phyloP scores from a whole-genome alignment of 108 stramenopile genomes.

The Cyclotella baltica region DNA sequence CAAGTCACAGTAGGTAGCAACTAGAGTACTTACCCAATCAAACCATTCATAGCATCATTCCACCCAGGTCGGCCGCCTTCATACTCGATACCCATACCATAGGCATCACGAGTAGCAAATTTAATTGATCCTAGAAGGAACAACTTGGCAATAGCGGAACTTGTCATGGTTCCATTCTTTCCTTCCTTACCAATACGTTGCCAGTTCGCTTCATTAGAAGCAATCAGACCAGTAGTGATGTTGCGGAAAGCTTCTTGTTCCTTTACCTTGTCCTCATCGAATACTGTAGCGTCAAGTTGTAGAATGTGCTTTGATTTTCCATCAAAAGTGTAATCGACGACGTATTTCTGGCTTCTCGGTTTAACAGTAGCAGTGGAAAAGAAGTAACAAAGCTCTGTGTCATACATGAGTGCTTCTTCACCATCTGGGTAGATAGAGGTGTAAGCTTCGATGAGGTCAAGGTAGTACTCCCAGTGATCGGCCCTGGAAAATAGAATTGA shows the following conservation, averaged over 20 bases:
- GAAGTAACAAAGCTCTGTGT: slow-evolving; percentile 88
- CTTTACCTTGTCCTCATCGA: slow-evolving; percentile 71
- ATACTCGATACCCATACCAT: slow-evolving; percentile 96
- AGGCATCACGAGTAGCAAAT: slow-evolving; percentile 95
- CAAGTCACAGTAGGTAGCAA: not conserved
- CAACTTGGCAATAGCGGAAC: slow-evolving; percentile 77
- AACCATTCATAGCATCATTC: slow-evolving; percentile 98
- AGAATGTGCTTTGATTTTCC: slow-evolving; percentile 83
- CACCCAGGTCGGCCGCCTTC: slow-evolving; percentile 97
- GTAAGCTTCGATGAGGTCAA: slow-evolving; percentile 92
- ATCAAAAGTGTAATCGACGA: slow-evolving; percentile 85
- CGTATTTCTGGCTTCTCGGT: slow-evolving; percentile 89
- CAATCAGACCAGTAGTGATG: slow-evolving; percentile 75
- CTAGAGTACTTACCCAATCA: slow-evolving; percentile 66
- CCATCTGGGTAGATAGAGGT: slow-evolving; percentile 93
- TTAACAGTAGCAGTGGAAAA: slow-evolving; percentile 90
- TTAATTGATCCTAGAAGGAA: slow-evolving; percentile 89
- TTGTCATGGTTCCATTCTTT: slow-evolving; percentile 73
- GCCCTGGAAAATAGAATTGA: no score
- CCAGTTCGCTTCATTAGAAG: slow-evolving; percentile 90
- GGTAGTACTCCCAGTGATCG: slow-evolving; percentile 94
- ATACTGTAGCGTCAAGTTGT: slow-evolving; percentile 88
- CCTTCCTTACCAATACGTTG: slow-evolving; percentile 72
- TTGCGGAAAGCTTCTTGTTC: slow-evolving; percentile 86
- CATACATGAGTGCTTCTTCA: slow-evolving; percentile 92